These are phyloP conservation scores for Amylostereum areolatum DNA, from an alignment of 1,284 basidiomycete genomes.

Conservation along the genomic window DNA sequence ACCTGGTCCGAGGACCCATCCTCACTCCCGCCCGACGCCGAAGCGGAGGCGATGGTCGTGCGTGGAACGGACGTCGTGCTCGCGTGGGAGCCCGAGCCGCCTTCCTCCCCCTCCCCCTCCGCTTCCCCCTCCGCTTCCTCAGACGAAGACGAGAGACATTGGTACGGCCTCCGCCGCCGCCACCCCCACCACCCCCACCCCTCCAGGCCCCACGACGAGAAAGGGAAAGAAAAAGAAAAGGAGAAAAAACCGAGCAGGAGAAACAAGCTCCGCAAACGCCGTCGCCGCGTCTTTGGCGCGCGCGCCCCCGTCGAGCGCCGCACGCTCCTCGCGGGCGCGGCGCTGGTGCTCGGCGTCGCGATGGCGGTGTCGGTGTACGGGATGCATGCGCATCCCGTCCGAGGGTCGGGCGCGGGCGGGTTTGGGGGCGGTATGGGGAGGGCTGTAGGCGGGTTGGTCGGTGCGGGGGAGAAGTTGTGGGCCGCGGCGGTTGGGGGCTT, in stretches of 20 bases:
- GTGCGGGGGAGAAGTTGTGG: conserved; percentile 30
- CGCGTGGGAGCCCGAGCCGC: conserved; percentile 34
- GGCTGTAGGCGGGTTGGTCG: conserved; percentile 30
- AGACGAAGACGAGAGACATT: conserved; percentile 14
- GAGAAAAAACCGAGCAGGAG: conserved; percentile 12
- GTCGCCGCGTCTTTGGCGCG: conserved; percentile 15
- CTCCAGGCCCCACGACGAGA: conserved; percentile 4
- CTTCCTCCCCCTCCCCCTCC: conserved; percentile 19
- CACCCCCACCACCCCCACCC: too few species aligned
- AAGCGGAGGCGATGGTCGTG: conserved; percentile 56
- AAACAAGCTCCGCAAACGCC: conserved; percentile 22
- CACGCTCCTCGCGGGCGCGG: conserved; percentile 54
- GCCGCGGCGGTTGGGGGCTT: conserved; percentile 10
- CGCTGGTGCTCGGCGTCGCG: conserved; percentile 61
- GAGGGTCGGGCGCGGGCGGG: conserved; percentile 3
- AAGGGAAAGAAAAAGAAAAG: conserved; percentile 18
- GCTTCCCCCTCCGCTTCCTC: conserved; percentile 19
- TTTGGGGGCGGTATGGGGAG: conserved; percentile 19
- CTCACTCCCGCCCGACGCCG: conserved; percentile 42
- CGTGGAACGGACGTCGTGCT: conserved; percentile 47
- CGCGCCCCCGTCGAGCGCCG: conserved; percentile 29
- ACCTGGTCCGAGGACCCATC: conserved; percentile 49
- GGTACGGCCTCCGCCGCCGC: background rate
- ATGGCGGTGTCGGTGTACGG: conserved; percentile 61
- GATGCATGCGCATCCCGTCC: conserved; percentile 16